A percentile compares a stretch with the other conserved stretches of the same genome.
Evolutionary conservation across 2,329 filamentous ascomycete genomes (phyloP).

Genomic region (Nemania serpens): DNA sequence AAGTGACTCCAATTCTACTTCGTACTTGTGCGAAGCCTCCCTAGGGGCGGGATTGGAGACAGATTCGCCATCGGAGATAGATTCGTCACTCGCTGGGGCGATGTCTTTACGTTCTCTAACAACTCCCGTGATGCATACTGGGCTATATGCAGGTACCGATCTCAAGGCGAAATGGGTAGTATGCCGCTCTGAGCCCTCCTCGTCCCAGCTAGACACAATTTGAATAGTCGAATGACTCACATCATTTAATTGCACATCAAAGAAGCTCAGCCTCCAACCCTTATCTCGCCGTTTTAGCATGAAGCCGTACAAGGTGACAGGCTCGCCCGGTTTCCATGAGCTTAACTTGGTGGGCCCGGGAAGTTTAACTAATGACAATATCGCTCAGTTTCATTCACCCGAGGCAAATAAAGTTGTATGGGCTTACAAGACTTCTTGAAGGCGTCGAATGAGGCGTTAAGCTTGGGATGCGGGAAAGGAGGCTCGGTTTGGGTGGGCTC

Average conservation of each 20-base stretch:
- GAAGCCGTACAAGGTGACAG: constrained; percentile 69
- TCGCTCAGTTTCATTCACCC: not conserved
- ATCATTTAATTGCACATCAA: constrained; percentile 51
- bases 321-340: constrained; percentile 36
- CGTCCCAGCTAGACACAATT: constrained; percentile 51
- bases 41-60: not conserved
- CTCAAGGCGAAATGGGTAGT: constrained; percentile 49
- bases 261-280: constrained; percentile 72
- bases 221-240: constrained; percentile 33
- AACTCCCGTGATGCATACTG: constrained; percentile 55
- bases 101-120: constrained; percentile 14
- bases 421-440: constrained; percentile 33
- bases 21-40: not conserved
- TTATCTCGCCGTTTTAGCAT: constrained; percentile 70
- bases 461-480: not conserved
- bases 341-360: not conserved
- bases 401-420: not conserved
- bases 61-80: not conserved
- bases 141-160: constrained; percentile 54
- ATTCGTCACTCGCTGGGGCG: not conserved
- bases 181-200: constrained; percentile 44
- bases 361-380: constrained; percentile 9
- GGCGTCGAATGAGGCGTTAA: constrained; percentile 15
- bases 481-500: not conserved
- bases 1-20: constrained; percentile 67